Base-by-base conservation (phyloP, 495 filamentous ascomycete species). In the Wilcoxina mikolae region DNA sequence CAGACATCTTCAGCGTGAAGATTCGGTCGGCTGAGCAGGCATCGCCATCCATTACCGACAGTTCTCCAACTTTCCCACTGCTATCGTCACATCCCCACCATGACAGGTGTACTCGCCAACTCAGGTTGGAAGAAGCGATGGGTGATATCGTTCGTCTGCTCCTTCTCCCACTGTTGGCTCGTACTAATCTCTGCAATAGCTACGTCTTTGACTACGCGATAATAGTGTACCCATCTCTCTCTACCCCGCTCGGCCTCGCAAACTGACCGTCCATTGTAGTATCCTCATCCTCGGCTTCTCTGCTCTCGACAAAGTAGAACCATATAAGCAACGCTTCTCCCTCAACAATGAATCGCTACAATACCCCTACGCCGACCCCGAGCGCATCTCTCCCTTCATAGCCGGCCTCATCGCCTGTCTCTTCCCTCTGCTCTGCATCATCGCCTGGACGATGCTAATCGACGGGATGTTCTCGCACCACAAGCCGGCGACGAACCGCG, bases 321-420 rank as follows among this genome's bases (percentile, higher is more conserved):
- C 75, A n/a, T 76, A 68, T 67, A 73, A 78, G 61, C 81, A 78
- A 63, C 73, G 69, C 59, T 77, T 77, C 63, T 76, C 78, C n/a
- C 69, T 82, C 17, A 58, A 65, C 27, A 80, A 83, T 58, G 75
- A 73, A 50, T 77, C 76, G 29, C 69, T 83, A 3, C 75, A 76
- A 59, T 93, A 88, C 56, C 86, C 86, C 10, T 87, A 77, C 59
- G 82, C 83, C 55, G 74, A 71, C 0, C 71, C 84, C 23, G 85
- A 93, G 67, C 84, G 82, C 11, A 78, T 93, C 20, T 75, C 79
- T 0, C 78, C 82, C 12, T 60, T 67, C 42, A 61, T 76, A 20
- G 74, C 81, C 11, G 68, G 78, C 18, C 60, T 80, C 27, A 73
- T 82, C 59, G 73, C 72, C 49, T 72, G 78, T 20, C 61, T 72